Evolutionary conservation across 441 rosid species (phyloP).

Genomic region (Macaranga tanarius): DNA sequence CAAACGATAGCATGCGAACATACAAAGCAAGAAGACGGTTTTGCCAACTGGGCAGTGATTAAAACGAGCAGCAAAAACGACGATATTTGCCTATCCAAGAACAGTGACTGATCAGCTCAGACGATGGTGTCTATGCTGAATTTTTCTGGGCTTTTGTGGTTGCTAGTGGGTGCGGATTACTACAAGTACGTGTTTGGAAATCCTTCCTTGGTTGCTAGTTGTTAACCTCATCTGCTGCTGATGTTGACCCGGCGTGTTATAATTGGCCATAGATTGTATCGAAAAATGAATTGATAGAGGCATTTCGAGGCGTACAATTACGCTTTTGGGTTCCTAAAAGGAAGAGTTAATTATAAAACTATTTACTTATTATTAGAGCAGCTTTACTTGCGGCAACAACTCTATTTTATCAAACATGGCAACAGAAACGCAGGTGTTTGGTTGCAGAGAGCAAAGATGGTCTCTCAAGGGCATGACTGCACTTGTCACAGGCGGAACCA

Average conservation of each 20-base stretch:
- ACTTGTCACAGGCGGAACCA: constrained; percentile 50
- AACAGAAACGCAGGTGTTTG: constrained; percentile 27
- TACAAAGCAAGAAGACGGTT: background rate
- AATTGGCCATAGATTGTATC: background rate
- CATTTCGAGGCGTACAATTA: background rate
- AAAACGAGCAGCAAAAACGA: background rate
- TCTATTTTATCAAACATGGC: background rate
- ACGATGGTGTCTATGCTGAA: background rate
- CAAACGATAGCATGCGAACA: background rate
- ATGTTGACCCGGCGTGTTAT: background rate
- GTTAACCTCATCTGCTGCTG: background rate
- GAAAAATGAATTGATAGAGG: background rate
- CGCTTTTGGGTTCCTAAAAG: background rate
- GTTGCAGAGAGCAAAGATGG: constrained; percentile 40
- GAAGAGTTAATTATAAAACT: background rate
- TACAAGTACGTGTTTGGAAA: background rate
- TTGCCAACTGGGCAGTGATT: background rate
- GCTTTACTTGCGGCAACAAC: background rate
- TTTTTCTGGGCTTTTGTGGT: background rate
- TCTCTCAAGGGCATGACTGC: constrained; percentile 47
- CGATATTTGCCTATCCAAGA: background rate
- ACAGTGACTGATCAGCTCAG: background rate
- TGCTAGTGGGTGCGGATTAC: background rate
- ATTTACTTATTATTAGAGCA: no score
- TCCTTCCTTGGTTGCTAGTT: background rate